Percentiles rank a stretch among this genome's conserved stretches.
Conservation (phyloP, 2,329 filamentous ascomycete genomes). For the Didymella keratinophila region DNA sequence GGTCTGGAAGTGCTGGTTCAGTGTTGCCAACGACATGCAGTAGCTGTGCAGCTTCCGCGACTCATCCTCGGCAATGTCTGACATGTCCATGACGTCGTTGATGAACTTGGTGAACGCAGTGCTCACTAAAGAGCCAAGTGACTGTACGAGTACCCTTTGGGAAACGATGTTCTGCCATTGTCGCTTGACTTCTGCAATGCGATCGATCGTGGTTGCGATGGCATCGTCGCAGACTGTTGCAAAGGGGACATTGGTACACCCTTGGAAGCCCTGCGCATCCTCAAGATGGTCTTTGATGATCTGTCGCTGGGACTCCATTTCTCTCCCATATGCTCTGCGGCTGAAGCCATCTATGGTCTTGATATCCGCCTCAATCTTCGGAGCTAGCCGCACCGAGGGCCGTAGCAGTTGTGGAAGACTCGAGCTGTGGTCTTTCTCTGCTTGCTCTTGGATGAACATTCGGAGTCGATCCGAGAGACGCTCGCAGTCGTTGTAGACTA, state of each 20-base stretch:
- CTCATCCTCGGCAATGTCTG: conserved; percentile 70
- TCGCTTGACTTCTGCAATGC: conserved; percentile 63
- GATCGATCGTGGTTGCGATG: conserved; percentile 64
- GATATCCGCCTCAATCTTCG: conserved; percentile 62
- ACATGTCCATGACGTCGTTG: conserved; percentile 67
- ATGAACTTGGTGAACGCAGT: conserved; percentile 67
- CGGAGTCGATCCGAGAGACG: conserved; percentile 65
- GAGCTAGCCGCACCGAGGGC: conserved; percentile 53
- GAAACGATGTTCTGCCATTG: conserved; percentile 67
- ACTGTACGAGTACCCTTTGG: conserved; percentile 67
- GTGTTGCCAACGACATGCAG: conserved; percentile 63
- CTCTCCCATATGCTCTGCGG: conserved; percentile 67
- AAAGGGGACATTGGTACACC: conserved; percentile 67
- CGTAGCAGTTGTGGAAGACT: conserved; percentile 39
- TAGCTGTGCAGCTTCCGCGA: conserved; percentile 66
- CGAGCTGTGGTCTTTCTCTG: conserved; percentile 44
- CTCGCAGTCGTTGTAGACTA: conserved; percentile 70
- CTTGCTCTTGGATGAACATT: conserved; percentile 56
- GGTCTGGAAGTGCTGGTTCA: conserved; percentile 65
- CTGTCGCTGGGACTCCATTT: conserved; percentile 71
- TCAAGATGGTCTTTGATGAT: conserved; percentile 69
- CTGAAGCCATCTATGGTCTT: conserved; percentile 66
- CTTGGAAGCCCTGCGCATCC: conserved; percentile 67
- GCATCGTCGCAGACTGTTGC: conserved; percentile 67
- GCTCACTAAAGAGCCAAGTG: conserved; percentile 65